phyloP scores from a whole-genome alignment of 2,329 filamentous ascomycete genomes.

The Monilinia vaccinii-corymbosi region DNA sequence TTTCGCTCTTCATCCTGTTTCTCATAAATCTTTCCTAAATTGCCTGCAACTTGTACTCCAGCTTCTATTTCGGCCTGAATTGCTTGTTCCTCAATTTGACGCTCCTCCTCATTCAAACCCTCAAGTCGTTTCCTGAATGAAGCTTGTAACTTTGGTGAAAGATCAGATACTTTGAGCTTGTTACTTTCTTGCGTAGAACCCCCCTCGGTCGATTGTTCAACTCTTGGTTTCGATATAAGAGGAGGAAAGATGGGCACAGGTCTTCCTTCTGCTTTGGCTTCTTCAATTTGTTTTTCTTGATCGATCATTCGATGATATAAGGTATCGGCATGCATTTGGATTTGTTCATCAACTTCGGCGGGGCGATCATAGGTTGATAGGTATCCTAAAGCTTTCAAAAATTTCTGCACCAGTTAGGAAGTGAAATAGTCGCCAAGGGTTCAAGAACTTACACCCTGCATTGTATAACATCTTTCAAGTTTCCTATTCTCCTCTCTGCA shows the following conservation, averaged over 20 bases:
- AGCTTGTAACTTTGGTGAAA: conserved; percentile 41
- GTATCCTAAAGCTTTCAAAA: conserved; percentile 86
- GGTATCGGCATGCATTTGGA: conserved; percentile 92
- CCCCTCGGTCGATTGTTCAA: background rate
- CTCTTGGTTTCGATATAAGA: conserved; percentile 33
- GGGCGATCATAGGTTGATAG: conserved; percentile 57
- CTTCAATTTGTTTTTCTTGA: conserved; percentile 67
- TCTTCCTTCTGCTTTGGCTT: conserved; percentile 54
- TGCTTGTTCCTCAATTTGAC: conserved; percentile 53
- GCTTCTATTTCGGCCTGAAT: conserved; percentile 53
- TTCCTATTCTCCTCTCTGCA: conserved; percentile 67
- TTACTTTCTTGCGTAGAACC: conserved; percentile 11
- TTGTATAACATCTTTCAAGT: conserved; percentile 81
- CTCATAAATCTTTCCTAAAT: conserved; percentile 46
- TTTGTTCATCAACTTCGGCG: conserved; percentile 66
- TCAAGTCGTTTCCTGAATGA: conserved; percentile 46
- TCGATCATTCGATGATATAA: conserved; percentile 80
- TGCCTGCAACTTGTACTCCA: conserved; percentile 48
- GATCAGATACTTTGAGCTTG: conserved; percentile 21
- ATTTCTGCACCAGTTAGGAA: conserved; percentile 45
- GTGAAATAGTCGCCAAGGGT: background rate
- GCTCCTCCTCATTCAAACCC: conserved; percentile 48
- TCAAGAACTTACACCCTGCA: conserved; percentile 59
- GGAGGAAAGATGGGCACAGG: conserved; percentile 51
- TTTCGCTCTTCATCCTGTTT: conserved; percentile 45